A percentile compares a stretch with the other conserved stretches of the same genome.
phyloP scores from a whole-genome alignment of 2,329 filamentous ascomycete genomes.

The Claviceps sp. region DNA sequence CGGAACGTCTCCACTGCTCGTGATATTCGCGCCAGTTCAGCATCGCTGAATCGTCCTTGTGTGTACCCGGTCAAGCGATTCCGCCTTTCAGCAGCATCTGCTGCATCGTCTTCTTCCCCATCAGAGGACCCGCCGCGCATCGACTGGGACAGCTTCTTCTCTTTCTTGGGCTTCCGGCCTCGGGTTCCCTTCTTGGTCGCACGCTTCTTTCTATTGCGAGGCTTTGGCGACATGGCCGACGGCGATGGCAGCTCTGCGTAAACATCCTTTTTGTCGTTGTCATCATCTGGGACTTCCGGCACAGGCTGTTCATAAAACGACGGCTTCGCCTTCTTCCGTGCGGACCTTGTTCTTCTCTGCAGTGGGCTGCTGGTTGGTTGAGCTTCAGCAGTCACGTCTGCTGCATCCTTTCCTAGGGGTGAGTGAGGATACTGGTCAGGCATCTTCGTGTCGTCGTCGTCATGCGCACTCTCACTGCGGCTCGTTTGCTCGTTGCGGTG shows the following conservation, averaged over 20 bases:
- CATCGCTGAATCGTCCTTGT: slow-evolving; percentile 29
- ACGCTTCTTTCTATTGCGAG: slow-evolving; percentile 17
- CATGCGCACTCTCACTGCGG: slow-evolving; percentile 6
- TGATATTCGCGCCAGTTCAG: slow-evolving; percentile 28
- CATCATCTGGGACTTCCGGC: slow-evolving; percentile 9
- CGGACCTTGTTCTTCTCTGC: slow-evolving; percentile 19
- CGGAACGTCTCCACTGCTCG: slow-evolving; percentile 31
- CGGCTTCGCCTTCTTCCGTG: slow-evolving; percentile 35
- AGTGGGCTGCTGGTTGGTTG: slow-evolving; percentile 3
- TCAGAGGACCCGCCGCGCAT: slow-evolving; percentile 13
- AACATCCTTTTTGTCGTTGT: slow-evolving; percentile 9
- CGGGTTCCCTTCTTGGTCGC: slow-evolving; percentile 14
- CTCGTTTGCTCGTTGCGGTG: slow-evolving; percentile 17
- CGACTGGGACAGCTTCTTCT: slow-evolving; percentile 11
- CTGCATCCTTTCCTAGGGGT: background rate
- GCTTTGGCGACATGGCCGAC: slow-evolving; percentile 18
- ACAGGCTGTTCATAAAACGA: slow-evolving; percentile 27
- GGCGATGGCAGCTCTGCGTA: slow-evolving; percentile 19
- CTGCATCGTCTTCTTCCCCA: slow-evolving; percentile 8
- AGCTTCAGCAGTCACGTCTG: slow-evolving; percentile 3
- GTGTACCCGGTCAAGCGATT: slow-evolving; percentile 17
- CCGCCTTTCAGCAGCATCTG: slow-evolving; percentile 9
- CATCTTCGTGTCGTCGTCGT: slow-evolving; percentile 1
- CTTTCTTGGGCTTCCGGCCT: slow-evolving; percentile 7
- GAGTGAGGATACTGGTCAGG: slow-evolving; percentile 4